Percentiles rank a stretch among this genome's conserved stretches.
These are phyloP conservation scores for Henckelia pumila DNA, from an alignment of 257 asterid genomes.

Conservation along the genomic window DNA sequence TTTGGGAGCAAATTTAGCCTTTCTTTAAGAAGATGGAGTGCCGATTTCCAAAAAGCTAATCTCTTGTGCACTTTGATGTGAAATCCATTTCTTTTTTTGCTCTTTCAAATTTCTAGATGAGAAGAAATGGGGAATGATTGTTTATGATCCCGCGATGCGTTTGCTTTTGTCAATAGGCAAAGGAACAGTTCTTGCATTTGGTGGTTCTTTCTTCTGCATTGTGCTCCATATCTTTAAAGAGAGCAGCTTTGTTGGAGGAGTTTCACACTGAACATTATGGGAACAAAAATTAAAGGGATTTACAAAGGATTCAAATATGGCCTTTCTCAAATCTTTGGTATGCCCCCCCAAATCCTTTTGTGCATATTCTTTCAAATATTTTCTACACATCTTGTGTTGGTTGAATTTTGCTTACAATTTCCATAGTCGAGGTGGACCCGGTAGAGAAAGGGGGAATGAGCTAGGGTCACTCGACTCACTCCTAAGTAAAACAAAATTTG, in stretches of 20 bases:
- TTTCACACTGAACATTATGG: constrained; percentile 33
- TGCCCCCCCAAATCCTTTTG: constrained; percentile 8
- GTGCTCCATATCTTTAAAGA: constrained; percentile 27
- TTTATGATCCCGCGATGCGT: constrained; percentile 17
- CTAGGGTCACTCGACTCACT: not conserved
- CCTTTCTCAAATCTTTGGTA: constrained; percentile 70
- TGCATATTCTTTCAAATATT: not conserved
- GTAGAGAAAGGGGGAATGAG: not conserved
- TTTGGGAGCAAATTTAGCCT: not conserved
- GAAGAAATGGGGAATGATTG: not conserved
- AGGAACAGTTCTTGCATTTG: constrained; percentile 25
- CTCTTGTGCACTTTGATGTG: constrained; percentile 17
- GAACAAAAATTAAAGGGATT: constrained; percentile 72
- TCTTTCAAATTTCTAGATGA: constrained; percentile 6
- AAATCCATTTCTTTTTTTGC: constrained; percentile 27
- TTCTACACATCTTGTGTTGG: not conserved
- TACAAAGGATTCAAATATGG: constrained; percentile 79
- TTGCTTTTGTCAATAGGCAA: constrained; percentile 39
- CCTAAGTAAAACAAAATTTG: not conserved
- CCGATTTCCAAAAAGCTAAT: constrained; percentile 7
- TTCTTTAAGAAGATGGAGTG: not conserved
- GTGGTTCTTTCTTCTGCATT: constrained; percentile 32
- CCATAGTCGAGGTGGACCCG: not conserved
- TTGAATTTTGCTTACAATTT: not conserved
- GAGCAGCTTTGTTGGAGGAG: constrained; percentile 25